Evolutionary conservation across 2,329 filamentous ascomycete species (phyloP), one percentile per base, ranked within the genome.

Genomic region (Sporothrix luriei): DNA sequence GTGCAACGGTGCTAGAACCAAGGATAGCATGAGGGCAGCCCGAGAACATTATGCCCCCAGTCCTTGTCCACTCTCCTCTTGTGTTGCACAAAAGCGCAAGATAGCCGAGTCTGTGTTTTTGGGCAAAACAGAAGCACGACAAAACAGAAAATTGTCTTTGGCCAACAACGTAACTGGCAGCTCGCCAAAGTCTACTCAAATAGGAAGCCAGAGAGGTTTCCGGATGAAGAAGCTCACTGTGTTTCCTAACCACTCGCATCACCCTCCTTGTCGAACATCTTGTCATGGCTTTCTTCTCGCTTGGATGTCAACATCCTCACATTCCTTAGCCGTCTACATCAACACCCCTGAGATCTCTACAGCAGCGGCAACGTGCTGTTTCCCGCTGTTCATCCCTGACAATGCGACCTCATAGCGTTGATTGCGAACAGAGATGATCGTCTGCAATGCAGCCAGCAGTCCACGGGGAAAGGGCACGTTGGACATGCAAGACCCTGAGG

Each of bases 61-160:
- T 26, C 38, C 57, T 46, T 62, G 11, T 10, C n/a, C 14, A 24
- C 3, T 48, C 4, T 48, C 1, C 48, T 43, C 40, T 4, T n/a
- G 16, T 9, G 38, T 61, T 43, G 57, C 38, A 62, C 57, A 24
- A 46, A 46, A 26, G 46, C 57, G 57, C 57, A 62, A 62, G 38
- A 62, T 62, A 62, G 57, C 38, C 38, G 57, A 62, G 57, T 46
- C 21, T 5, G 21, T 46, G n/a, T 10, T 40, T 40, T 26, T 9
- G 21, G 13, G 1, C 7, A 6, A 24, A 13, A 26, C 4, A 14
- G 21, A 54, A 10, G n/a, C 21, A 6, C 9, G n/a, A 14, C 5
- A 33, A n/a, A 21, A 29, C 9, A 19, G 24, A 33, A 6, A 13
- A 5, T n/a, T 10, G 40, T 13, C 13, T 16, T 9, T 43, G 40